phyloP scores from a whole-genome alignment of 495 filamentous ascomycete genomes.

The Halenospora varia region DNA sequence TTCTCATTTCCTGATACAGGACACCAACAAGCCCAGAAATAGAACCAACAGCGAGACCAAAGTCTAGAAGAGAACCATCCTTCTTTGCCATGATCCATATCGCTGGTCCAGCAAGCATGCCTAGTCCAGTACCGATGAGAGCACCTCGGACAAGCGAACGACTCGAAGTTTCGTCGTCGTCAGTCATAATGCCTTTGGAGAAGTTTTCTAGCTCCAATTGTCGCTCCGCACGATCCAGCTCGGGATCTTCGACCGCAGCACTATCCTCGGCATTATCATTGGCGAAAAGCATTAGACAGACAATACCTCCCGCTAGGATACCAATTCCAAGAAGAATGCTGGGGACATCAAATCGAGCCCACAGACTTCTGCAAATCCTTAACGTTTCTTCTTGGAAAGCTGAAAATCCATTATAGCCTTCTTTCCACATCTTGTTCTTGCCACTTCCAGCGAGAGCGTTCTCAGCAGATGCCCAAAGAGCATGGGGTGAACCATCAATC shows the following conservation, averaged over 20 bases:
- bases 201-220: constrained; percentile 21
- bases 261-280: constrained; percentile 23
- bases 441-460: constrained; percentile 32
- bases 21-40: constrained; percentile 62
- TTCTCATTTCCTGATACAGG: constrained; percentile 47
- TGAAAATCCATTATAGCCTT: constrained; percentile 57
- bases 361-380: constrained; percentile 74
- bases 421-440: constrained; percentile 28
- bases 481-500: constrained; percentile 47
- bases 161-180: constrained; percentile 22
- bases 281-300: constrained; percentile 67
- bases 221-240: constrained; percentile 19
- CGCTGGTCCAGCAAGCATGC: constrained; percentile 20
- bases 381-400: constrained; percentile 76
- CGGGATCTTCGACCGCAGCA: constrained; percentile 16
- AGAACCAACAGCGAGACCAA: constrained; percentile 37
- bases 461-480: constrained; percentile 52
- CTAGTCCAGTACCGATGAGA: constrained; percentile 25
- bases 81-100: constrained; percentile 16
- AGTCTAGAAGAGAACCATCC: constrained; percentile 24
- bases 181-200: constrained; percentile 5
- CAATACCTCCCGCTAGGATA: constrained; percentile 63
- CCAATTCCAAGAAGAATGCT: constrained; percentile 78
- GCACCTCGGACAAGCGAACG: constrained; percentile 26
- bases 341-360: constrained; percentile 84